These are phyloP conservation scores for Escallonia herrerae DNA, from an alignment of 129 eudicot species.

Conservation along the genomic window DNA sequence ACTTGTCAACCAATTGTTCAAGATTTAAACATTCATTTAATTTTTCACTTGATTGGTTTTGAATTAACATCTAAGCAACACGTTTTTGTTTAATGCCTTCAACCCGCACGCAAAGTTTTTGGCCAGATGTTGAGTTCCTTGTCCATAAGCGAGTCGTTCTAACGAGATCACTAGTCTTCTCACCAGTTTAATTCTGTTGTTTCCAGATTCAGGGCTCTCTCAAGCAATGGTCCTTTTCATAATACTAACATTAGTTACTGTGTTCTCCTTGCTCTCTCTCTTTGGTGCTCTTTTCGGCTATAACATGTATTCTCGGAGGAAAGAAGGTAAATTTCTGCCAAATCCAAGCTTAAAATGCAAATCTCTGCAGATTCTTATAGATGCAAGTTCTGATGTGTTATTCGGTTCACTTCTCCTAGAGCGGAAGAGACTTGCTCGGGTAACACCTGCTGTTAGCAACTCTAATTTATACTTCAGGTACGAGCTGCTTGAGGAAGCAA, in stretches of 20 bases:
- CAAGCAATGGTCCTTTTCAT: neutral
- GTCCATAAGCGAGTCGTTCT: too few species aligned
- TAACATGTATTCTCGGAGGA: constrained; percentile 2
- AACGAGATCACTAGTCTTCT: too few species aligned
- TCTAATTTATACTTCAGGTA: constrained; percentile 14
- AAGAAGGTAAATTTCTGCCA: constrained; percentile 1
- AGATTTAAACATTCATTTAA: too few species aligned
- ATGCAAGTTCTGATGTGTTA: neutral
- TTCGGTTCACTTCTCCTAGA: neutral
- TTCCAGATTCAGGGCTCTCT: constrained; percentile 1
- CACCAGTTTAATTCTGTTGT: neutral
- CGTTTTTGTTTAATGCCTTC: too few species aligned
- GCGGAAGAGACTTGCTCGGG: neutral
- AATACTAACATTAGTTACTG: neutral
- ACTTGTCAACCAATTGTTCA: too few species aligned
- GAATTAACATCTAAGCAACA: too few species aligned
- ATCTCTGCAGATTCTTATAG: neutral
- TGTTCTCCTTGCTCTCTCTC: neutral
- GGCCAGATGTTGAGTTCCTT: too few species aligned
- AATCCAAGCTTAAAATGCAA: too few species aligned
- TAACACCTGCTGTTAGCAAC: constrained; percentile 1
- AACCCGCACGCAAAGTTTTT: too few species aligned
- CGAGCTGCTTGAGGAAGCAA: constrained; percentile 19
- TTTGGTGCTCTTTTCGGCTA: constrained; percentile 11
- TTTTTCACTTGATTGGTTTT: too few species aligned